Base-by-base conservation (phyloP, 1,284 basidiomycete genomes). In the Pisolithus thermaeus region DNA sequence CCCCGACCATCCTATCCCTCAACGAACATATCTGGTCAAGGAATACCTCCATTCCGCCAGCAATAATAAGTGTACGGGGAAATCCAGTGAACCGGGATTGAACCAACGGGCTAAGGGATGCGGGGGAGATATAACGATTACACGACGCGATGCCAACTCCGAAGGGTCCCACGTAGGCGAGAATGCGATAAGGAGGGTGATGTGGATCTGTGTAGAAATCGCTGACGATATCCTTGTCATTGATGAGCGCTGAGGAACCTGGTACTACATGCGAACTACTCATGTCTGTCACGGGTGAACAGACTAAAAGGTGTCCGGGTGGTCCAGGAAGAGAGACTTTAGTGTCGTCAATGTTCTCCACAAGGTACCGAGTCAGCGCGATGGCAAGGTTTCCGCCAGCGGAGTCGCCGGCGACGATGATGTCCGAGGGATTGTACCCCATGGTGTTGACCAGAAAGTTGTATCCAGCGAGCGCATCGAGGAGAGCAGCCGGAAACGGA, bases 351-450 rank as follows among this genome's bases (percentile, higher is more conserved):
- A 55, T 57, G 47, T 67, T 51, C 46, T 66, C 58, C 27, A 70
- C 57, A 11, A 78, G 63, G 55, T 76, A 76, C 1, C 70, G 68
- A 7, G 61, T 62, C 25, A 76, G 59, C 0, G 78, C 75, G 3
- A 80, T 61, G 0, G 76, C 76, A 9, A 84, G 69, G 59, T 83
- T 77, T 0, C 74, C 83, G 1, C 84, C 84, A 0, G 83, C 81
- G 2, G 76, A 79, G 60, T 84, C 82, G 7, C 83, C 83, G 3
- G 59, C 66, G 6, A 85, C 18, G 42, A 84, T 65, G 55, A 87
- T 77, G 59, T 82, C 69, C 4, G 68, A 59, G 7, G 77, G 72
- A 1, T 62, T 52, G 51, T 78, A 73, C 0, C 71, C 69, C 22
- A 74, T 58, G 3, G 56, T 57, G n/a, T 72, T 57, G 25, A 81